A percentile compares a stretch with the other conserved stretches of the same genome.
phyloP scores from a whole-genome alignment of 2,329 filamentous ascomycete species.

The Parastagonospora nodorum region DNA sequence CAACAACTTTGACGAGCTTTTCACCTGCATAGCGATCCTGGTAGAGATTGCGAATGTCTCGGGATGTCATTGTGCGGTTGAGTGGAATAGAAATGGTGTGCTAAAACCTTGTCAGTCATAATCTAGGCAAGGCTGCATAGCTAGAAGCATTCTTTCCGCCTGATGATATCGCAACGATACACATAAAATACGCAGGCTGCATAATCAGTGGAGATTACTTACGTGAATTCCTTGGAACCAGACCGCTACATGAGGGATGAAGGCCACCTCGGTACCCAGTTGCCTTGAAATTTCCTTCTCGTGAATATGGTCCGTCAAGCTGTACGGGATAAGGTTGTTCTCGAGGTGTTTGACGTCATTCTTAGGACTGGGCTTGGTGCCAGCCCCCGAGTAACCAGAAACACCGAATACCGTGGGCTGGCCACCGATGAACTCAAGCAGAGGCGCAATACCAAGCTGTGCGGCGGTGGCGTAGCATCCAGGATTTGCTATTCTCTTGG shows the following conservation, averaged over 20 bases:
- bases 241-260: constrained; percentile 91
- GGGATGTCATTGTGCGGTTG: constrained; percentile 81
- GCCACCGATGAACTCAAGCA: constrained; percentile 77
- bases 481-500: constrained; percentile 86
- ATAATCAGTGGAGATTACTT: constrained; percentile 26
- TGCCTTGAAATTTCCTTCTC: constrained; percentile 87
- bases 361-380: constrained; percentile 91
- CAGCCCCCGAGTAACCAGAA: constrained; percentile 91
- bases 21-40: constrained; percentile 96
- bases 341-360: constrained; percentile 84
- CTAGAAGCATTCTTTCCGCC: too few species aligned
- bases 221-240: constrained; percentile 95
- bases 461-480: constrained; percentile 95
- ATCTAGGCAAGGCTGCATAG: too few species aligned
- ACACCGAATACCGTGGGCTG: constrained; percentile 87
- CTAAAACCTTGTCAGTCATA: constrained; percentile 35
- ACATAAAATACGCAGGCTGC: background rate
- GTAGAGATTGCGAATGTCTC: constrained; percentile 92
- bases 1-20: constrained; percentile 89
- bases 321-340: constrained; percentile 90
- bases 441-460: constrained; percentile 83
- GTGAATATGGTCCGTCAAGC: constrained; percentile 90
- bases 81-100: constrained; percentile 91
- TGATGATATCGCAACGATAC: too few species aligned
- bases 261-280: constrained; percentile 75